Evolutionary conservation across 129 eudicot species (phyloP).

Genomic region (Escallonia herrerae): DNA sequence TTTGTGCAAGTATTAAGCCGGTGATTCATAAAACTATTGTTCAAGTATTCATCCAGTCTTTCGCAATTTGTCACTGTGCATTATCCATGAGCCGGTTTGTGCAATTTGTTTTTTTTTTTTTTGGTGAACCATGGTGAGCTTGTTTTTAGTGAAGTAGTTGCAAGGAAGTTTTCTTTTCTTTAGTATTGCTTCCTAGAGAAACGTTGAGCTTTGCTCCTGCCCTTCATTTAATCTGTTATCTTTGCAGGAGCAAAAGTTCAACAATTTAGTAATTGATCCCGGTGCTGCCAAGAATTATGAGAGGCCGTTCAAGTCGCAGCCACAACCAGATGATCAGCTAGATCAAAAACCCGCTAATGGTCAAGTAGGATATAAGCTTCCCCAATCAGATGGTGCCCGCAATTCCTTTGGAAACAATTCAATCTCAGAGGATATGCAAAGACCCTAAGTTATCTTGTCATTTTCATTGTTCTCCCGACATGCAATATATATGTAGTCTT

Average conservation of each 20-base stretch:
- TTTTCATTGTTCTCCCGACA: not conserved
- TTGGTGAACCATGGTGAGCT: no score
- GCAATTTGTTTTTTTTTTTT: no score
- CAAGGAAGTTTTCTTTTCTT: no score
- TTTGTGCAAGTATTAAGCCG: no score
- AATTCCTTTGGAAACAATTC: conserved; percentile 29
- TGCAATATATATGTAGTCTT: conserved; percentile 5
- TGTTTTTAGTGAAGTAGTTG: no score
- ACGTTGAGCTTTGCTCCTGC: no score
- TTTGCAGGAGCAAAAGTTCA: conserved; percentile 72
- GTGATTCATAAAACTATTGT: no score
- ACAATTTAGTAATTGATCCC: conserved; percentile 66
- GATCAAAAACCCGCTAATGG: conserved; percentile 45
- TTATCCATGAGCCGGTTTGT: no score
- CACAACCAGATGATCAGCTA: conserved; percentile 49
- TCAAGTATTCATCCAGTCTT: no score
- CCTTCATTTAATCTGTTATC: not conserved
- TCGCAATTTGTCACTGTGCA: no score
- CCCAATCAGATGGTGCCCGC: conserved; percentile 20
- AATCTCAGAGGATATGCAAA: conserved; percentile 39
- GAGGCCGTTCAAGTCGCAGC: conserved; percentile 60
- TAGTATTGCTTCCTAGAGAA: no score
- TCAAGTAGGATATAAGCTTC: conserved; percentile 30
- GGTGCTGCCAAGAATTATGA: conserved; percentile 72
- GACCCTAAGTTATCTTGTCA: conserved; percentile 10